Base-by-base conservation (phyloP, 352 stramenopile genomes). In the Phytophthora cajani region DNA sequence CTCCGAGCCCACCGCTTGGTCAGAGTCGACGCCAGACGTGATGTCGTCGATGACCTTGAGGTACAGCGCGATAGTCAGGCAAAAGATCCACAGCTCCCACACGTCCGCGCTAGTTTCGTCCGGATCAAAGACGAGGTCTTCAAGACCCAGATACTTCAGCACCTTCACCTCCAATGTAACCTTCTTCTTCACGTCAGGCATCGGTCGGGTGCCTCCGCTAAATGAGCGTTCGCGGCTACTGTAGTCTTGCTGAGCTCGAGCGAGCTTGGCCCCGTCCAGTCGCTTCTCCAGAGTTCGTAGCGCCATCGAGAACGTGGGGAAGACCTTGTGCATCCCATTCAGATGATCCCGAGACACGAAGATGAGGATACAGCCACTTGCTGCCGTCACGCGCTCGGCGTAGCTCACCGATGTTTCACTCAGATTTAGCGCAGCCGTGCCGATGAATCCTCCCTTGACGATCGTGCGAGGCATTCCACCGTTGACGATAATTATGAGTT, bases 261-360 rank as follows among this genome's bases (percentile, higher is more conserved):
- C 69, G 2, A 88, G 54, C 53, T 89, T 91, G 2, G 79, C 72
- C 10, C 73, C 74, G 8, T 85, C 71, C 3, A 88, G 69, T 1
- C 83, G 72, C 49, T 81, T 88, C 49, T 89, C 83, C 4, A 91
- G 57, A 6, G 84, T 67, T 62, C 87, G 86, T 23, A 89, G 65
- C 1, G 83, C 81, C 83, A 89, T 91, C 1, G 79, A 89, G 40
- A 89, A 69, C 1, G 78, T 88, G 0, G 81, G 78, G 30, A 91
- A 89, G 0, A 82, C 78, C 27, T 85, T 78, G 57, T 93, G 83
- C 79, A 90, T 89, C 0, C 72, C 62, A 7, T 85, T 64, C 0
- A 90, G 55, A 36, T 89, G 76, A 2, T 91, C 78, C 1, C 81
- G 81, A 0, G 79, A 82, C 1, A 91, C 33, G 51, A 81, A 88